Evolutionary conservation across 805 yeast species (phyloP), one percentile per base, ranked within the genome.

Genomic region (Saccharomycopsis sp.): DNA sequence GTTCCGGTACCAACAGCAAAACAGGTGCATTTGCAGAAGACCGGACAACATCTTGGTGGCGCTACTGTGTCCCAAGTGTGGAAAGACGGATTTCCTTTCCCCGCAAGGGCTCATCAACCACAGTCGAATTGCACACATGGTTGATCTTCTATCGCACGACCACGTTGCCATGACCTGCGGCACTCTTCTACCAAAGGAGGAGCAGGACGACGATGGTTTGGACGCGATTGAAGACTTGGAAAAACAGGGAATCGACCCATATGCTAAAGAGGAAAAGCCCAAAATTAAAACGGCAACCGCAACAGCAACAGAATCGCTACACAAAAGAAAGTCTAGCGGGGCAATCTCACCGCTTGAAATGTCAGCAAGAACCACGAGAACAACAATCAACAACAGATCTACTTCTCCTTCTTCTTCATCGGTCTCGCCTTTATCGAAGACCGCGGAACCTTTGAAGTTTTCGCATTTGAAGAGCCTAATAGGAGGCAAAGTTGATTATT

Each of bases 71-170:
- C 73, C 77, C 1, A 71, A 68, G 38, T 83, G 94, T 58, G 69
- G 65, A 8, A 58, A 88, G 39, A 68, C 75, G 31, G 82, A 80
- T 47, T 83, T 83, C 53, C 77, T 84, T 6, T 73, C 82, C 10
- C 84, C 87, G 0, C 92, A 83, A 54, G 92, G 92, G 12, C 80
- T 83, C 50, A 67, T 81, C 27, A 83, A 81, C 55, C 94, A 83
- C 56, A 73, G 80, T 40, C 65, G 92, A 44, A 68, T 80, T 19
- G 81, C 87, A 6, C 94, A 83, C 55, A 62, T 73, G n/a, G 73
- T 70, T 41, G 84, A 77, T 43, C 81, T 71, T 48, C 69, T 78
- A 4, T 73, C 80, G 6, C 89, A 81, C 52, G 86, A 79, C 47
- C 70, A 79, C 10, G 88, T 92, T 2, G 86, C 88, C 0, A 58